Evolutionary conservation across 805 yeast species (phyloP).

Genomic region (Metschnikowia rubicola): DNA sequence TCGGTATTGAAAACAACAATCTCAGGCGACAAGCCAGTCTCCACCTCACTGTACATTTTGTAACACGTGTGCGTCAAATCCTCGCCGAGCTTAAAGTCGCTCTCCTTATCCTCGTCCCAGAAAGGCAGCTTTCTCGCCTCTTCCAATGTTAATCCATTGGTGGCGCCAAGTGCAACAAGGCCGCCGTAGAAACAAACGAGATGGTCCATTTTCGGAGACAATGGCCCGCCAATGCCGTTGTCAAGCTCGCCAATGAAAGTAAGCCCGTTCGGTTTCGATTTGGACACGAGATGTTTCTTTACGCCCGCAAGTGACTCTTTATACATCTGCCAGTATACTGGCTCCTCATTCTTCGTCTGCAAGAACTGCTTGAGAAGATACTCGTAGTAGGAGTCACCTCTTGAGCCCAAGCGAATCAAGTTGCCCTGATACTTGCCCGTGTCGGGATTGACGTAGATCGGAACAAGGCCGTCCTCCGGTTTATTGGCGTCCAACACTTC

Average conservation of each 20-base stretch:
- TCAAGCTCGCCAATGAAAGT: constrained; percentile 78
- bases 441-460: constrained; percentile 74
- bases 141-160: constrained; percentile 59
- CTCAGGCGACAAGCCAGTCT: constrained; percentile 84
- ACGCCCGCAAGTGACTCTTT: constrained; percentile 76
- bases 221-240: constrained; percentile 55
- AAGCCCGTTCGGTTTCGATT: constrained; percentile 59
- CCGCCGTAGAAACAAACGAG: constrained; percentile 91
- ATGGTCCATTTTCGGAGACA: constrained; percentile 84
- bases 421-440: constrained; percentile 65
- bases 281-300: constrained; percentile 57
- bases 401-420: constrained; percentile 75
- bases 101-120: constrained; percentile 59
- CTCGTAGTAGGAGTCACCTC: constrained; percentile 94
- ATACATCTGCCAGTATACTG: constrained; percentile 68
- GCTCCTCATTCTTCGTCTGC: constrained; percentile 63
- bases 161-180: constrained; percentile 82
- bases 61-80: constrained; percentile 80
- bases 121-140: constrained; percentile 51
- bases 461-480: constrained; percentile 73
- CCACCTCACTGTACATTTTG: constrained; percentile 70
- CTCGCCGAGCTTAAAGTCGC: constrained; percentile 66
- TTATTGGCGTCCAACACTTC: constrained; percentile 60
- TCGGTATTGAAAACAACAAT: constrained; percentile 78
- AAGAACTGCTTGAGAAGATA: constrained; percentile 81